Base-by-base conservation (phyloP, 2,329 filamentous ascomycete species). In the Macrophomina tecta region DNA sequence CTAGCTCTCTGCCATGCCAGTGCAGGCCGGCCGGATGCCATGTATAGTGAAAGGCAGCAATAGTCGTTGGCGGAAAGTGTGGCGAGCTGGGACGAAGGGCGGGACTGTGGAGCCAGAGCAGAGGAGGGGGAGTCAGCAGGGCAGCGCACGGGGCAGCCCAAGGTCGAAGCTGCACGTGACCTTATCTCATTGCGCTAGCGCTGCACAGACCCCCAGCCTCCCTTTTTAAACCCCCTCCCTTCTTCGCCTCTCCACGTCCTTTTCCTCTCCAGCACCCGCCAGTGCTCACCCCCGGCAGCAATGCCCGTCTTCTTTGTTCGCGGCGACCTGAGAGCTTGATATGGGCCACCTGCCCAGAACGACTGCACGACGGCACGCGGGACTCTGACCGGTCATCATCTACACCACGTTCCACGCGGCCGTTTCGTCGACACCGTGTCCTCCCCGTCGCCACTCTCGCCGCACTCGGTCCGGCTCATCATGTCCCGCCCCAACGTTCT, bases 281-380 rank as follows among this genome's bases (percentile, higher is more conserved):
- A 7, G 45, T 49, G 58, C 18, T 62, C 58, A 62, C 58, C 11
- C 46, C 32, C 32, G 58, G 58, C 58, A 62, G 30, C 42, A 38
- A 49, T 40, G 58, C 58, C 45, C 38, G 32, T 45, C 40, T 23
- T 49, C 42, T 7, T n/a, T 30, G 45, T 49, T 23, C 12, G 32
- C 58, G 40, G 28, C 12, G 18, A 11, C 56, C 56, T 34, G 38
- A 30, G 56, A 42, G 56, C 56, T 34, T 32, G 16, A 48, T 36
- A 28, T 30, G 40, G 28, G 34, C 6, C 32, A 2, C 9, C 36
- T 18, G 11, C 36, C 38, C 38, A 11, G 8, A 3, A 34, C 14
- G 14, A 30, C 40, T 48, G 55, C 55, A 18, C 55, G 36, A 6
- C 55, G 28, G 9, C 14, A 9, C 38, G 23, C 38, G 38, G 36